Percentiles rank a stretch among this genome's conserved stretches.
These are phyloP conservation scores for Coccomyxa subellipsoidea DNA, from an alignment of 163 green algal genomes.

Conservation along the genomic window DNA sequence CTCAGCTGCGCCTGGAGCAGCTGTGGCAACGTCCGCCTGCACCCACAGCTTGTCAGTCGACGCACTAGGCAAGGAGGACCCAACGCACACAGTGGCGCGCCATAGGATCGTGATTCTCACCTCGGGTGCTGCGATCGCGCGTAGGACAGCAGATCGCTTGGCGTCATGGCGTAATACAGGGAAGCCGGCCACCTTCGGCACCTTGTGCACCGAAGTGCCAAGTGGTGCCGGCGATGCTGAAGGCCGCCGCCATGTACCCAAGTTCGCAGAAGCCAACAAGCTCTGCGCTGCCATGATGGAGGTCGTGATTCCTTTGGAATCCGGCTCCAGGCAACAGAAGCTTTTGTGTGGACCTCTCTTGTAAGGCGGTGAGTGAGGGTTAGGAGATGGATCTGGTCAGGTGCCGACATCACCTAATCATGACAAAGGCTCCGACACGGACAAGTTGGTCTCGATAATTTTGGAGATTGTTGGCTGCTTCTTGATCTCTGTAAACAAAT, in stretches of 20 bases:
- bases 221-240: background rate
- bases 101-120: background rate
- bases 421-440: too few species aligned
- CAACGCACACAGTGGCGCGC: background rate
- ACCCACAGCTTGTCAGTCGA: background rate
- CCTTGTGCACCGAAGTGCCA: background rate
- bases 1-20: background rate
- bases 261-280: background rate
- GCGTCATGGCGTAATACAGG: background rate
- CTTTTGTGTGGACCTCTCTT: background rate
- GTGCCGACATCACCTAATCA: too few species aligned
- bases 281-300: background rate
- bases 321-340: background rate
- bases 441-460: too few species aligned
- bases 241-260: background rate
- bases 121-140: background rate
- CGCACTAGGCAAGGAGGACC: background rate
- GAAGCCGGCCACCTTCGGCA: background rate
- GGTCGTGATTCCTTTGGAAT: background rate
- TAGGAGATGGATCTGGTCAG: too few species aligned
- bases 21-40: conserved; percentile 1
- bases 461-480: too few species aligned
- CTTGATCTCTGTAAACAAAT: too few species aligned
- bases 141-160: background rate
- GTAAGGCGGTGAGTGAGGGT: background rate